Evolutionary conservation across 2,329 filamentous ascomycete species (phyloP), one percentile per base, ranked within the genome.

Genomic region (Colletotrichum agaves): DNA sequence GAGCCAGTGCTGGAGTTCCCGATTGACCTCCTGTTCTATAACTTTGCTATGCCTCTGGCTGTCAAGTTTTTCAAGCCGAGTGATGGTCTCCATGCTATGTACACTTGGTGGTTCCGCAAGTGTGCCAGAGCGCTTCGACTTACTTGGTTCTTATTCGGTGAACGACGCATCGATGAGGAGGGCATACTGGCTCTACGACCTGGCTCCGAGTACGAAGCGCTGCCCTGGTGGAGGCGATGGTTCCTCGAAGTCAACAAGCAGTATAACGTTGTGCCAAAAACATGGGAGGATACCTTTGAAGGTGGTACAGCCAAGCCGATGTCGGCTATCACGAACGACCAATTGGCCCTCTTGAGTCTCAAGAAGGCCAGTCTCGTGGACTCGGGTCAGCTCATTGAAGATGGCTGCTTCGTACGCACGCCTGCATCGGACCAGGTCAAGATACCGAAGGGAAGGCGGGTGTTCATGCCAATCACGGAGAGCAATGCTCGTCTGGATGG

Each of bases 361-460:
- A 81, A 74, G 68, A 89, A 85, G 77, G 76, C 69, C 2, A 65
- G 72, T 0, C 82, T 89, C 0, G 82, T 87, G n/a, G 71, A 75
- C 0, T 78, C 84, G 0, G 78, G 82, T 1, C 83, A 88, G 67
- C 78, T 97, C 65, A 75, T 89, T 15, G 86, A 87, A 3, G 89
- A 95, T 72, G 96, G 96, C 5, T 88, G 86, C 65, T 98, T 94
- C 76, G 95, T 98, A 23, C 90, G 93, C 50, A 93, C 94, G n/a
- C 96, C 96, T 11, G 94, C 93, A 17, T 97, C 94, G 1, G 96
- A 99, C 77, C 94, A 97, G 76, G 93, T 98, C 71, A 93, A 97
- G 74, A 94, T 98, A 39, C 93, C 94, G 3, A 97, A 97, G 78
- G 92, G 93, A 43, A 87, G 86, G 52, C 82, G 85, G 15, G 94